Conservation (phyloP, 345 rosid species). For the Salix exigua region DNA sequence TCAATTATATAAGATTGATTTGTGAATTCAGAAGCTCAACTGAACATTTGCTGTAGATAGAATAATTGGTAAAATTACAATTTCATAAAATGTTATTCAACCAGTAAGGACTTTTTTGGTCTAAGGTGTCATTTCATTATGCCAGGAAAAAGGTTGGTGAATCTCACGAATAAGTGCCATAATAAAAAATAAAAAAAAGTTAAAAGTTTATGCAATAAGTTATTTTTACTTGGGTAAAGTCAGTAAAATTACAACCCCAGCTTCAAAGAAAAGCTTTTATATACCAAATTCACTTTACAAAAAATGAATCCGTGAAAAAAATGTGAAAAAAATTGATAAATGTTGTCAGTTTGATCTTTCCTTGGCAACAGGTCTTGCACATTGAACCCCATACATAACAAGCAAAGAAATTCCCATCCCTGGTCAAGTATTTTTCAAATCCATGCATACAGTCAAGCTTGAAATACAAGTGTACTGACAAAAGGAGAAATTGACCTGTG, state of each 20-base stretch:
- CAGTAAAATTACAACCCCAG: no score
- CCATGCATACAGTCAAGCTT: background rate
- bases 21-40: background rate
- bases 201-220: no score
- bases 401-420: background rate
- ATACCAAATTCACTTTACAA: no score
- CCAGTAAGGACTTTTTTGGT: background rate
- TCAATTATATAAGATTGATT: background rate
- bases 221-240: no score
- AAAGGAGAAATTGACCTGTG: constrained; percentile 48
- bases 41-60: background rate
- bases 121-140: no score
- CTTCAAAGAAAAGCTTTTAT: no score
- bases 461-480: background rate
- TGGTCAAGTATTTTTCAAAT: background rate
- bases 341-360: no score
- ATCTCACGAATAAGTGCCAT: no score
- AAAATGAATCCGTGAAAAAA: no score
- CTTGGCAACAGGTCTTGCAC: background rate
- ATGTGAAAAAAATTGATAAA: no score
- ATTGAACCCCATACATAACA: background rate
- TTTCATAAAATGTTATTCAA: background rate
- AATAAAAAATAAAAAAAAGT: no score
- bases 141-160: no score
- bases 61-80: background rate